A percentile compares a stretch with the other conserved stretches of the same genome.
Conservation (phyloP, 306 rosid species). For the Canavalia gladiata region DNA sequence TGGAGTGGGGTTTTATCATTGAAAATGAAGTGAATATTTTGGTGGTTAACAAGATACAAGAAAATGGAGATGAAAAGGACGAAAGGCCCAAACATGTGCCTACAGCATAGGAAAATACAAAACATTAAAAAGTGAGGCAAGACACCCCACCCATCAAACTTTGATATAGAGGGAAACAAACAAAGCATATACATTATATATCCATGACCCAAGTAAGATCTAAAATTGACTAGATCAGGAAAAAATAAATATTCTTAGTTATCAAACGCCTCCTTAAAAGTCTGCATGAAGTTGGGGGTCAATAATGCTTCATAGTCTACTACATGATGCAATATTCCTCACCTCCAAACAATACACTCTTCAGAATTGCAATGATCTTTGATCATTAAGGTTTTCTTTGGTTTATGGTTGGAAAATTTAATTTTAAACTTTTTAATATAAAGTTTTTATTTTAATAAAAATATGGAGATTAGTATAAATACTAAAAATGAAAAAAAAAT, state of each 20-base stretch:
- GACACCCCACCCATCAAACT: constrained; percentile 7
- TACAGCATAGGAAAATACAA: neutral
- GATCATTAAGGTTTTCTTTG: neutral
- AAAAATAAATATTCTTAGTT: neutral
- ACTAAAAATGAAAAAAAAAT: too few species aligned
- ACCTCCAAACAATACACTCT: neutral
- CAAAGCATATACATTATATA: neutral
- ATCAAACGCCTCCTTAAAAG: constrained; percentile 15
- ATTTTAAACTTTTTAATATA: too few species aligned
- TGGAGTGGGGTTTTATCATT: neutral
- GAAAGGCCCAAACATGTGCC: neutral
- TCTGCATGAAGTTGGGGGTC: neutral
- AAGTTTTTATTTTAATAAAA: too few species aligned
- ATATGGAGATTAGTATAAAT: too few species aligned
- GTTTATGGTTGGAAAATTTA: too few species aligned
- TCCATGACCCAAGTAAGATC: neutral
- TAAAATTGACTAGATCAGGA: neutral
- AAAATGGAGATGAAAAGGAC: neutral
- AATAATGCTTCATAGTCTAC: neutral
- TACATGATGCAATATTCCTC: neutral
- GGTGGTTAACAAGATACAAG: neutral
- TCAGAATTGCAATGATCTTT: neutral
- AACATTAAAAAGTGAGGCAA: constrained; percentile 5
- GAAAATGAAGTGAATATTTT: neutral
- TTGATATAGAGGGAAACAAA: neutral